These are phyloP conservation scores for Lepiota brunneoincarnata DNA, from an alignment of 768 basidiomycete genomes.

Conservation along the genomic window DNA sequence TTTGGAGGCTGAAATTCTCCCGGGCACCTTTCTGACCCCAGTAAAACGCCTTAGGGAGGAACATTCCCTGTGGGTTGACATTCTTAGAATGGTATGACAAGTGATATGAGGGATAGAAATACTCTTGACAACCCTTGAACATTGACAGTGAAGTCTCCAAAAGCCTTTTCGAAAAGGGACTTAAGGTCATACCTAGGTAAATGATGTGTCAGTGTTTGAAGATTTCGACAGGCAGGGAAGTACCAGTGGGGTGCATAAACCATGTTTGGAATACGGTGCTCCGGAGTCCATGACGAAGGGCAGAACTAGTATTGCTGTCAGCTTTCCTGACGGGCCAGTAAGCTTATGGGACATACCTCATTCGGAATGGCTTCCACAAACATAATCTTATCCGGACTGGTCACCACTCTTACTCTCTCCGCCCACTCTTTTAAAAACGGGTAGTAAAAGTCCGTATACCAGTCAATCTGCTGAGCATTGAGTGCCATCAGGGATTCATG, in stretches of 20 bases:
- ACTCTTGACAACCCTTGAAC: slow-evolving; percentile 91
- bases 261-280: slow-evolving; percentile 36
- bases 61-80: slow-evolving; percentile 66
- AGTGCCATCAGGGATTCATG: not conserved
- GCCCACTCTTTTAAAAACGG: slow-evolving; percentile 74
- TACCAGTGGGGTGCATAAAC: slow-evolving; percentile 40
- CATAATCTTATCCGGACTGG: slow-evolving; percentile 53
- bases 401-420: slow-evolving; percentile 47
- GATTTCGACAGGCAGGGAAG: not conserved
- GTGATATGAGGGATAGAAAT: not conserved
- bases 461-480: slow-evolving; percentile 58
- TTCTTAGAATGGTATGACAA: not conserved
- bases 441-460: slow-evolving; percentile 85
- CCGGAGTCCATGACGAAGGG: slow-evolving; percentile 70
- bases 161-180: slow-evolving; percentile 79
- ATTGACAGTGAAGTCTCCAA: slow-evolving; percentile 85
- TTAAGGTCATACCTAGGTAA: slow-evolving; percentile 84
- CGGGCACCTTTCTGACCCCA: slow-evolving; percentile 83
- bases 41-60: slow-evolving; percentile 75
- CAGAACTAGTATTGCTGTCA: slow-evolving; percentile 55
- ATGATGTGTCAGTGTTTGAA: not conserved
- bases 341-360: slow-evolving; percentile 51
- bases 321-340: not conserved
- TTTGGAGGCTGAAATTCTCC: slow-evolving; percentile 81
- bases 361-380: slow-evolving; percentile 92